Base-by-base conservation (phyloP, 331 rosid genomes). In the Quercus lobata region DNA sequence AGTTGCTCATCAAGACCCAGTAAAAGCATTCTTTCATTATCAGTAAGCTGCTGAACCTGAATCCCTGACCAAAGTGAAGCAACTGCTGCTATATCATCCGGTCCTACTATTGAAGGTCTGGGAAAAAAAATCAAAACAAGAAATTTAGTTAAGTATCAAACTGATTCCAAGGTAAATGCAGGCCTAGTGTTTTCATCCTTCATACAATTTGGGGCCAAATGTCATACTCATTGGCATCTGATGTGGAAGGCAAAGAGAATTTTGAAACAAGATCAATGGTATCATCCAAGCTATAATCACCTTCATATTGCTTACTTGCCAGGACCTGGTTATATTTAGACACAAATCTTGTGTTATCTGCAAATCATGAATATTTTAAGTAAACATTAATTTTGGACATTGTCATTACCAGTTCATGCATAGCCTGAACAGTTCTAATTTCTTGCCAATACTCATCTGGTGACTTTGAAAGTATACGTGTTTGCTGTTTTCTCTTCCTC, bases 51-150 rank as follows among this genome's bases (percentile, higher is more conserved):
- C 90, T 88, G 91, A 78, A 94, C 93, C 56, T 93, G 98, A 83
- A 92, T 88, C 78, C 97, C 98, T 63, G 98, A 94, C 97, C 97
- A 90, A 76, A 87, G 83, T 77, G 98, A 92, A 76, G 94, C 94
- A 87, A 94, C 97, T 57, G 78, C 89, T 74, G 98, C 98, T 78
- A 94, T 86, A 83, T 94, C 97, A 61, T 91, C 89, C 10, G 80
- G 83, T 71, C 91, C 90, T 71, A 92, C 98, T 74, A 83, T 86
- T 37, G 82, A 44, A 78, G 91, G 91, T 78, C 98, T 94, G 75
- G 79, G 80, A 49, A 49, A 49, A 82, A 62, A 76, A 35, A 79
- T 63, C 73, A 76, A 63, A 30, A 69, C 30, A 82, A 16, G 70
- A 75, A 72, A 78, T 22, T 35, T 22, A 73, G 73, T 78, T 35